A percentile compares a stretch with the other conserved stretches of the same genome.
Evolutionary conservation across 1,284 basidiomycete genomes (phyloP).

Genomic region (Trichosporon faecale): DNA sequence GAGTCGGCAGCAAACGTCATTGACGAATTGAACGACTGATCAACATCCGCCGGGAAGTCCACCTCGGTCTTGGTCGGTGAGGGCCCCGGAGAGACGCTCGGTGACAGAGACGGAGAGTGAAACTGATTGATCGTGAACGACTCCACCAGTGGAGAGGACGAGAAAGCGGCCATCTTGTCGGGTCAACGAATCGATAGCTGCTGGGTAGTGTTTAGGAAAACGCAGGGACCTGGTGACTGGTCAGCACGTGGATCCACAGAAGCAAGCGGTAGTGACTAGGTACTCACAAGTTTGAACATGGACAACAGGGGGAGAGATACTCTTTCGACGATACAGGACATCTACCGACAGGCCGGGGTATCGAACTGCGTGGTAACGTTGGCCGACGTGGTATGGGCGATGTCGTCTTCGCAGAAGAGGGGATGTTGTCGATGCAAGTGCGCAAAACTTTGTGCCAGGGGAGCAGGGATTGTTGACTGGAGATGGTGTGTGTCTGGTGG

Average conservation of each 20-base stretch:
- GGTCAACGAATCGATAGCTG: not conserved
- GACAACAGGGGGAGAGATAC: not conserved
- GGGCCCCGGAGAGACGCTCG: conserved; percentile 26
- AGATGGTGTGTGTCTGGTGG: conserved; percentile 2
- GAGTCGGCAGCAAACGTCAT: conserved; percentile 44
- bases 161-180: conserved; percentile 39
- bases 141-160: conserved; percentile 46
- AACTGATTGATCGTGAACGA: conserved; percentile 37
- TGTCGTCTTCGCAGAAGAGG: not conserved
- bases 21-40: conserved; percentile 52
- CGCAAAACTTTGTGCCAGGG: conserved; percentile 9
- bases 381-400: not conserved
- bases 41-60: conserved; percentile 49
- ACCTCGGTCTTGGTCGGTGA: conserved; percentile 47
- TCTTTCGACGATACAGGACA: not conserved
- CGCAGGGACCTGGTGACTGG: conserved; percentile 7
- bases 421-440: not conserved
- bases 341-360: not conserved
- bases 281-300: conserved; percentile 5
- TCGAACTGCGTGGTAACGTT: not conserved
- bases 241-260: conserved; percentile 1
- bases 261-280: not conserved
- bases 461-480: not conserved
- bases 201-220: not conserved
- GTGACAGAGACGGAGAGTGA: conserved; percentile 25